phyloP scores from a whole-genome alignment of 768 basidiomycete genomes.

The Nidularia pulvinata region DNA sequence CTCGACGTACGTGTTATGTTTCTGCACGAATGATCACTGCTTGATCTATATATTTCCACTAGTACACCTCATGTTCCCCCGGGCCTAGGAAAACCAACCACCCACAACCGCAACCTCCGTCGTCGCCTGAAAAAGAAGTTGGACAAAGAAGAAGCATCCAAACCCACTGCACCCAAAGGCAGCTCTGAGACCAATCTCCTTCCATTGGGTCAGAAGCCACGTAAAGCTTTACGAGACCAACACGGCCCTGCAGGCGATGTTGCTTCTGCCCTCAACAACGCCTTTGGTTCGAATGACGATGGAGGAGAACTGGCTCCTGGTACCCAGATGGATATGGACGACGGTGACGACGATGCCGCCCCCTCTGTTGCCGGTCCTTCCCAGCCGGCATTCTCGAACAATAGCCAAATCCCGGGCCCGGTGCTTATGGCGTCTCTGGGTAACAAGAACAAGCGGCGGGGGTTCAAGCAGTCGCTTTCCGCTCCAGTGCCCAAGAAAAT shows the following conservation, averaged over 20 bases:
- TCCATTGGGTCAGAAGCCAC: slow-evolving; percentile 30
- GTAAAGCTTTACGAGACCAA: background rate
- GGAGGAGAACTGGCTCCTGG: background rate
- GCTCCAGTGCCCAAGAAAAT: slow-evolving; percentile 47
- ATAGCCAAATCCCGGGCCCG: slow-evolving; percentile 5
- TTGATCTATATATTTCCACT: too few relatives aligned
- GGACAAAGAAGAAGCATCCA: slow-evolving; percentile 11
- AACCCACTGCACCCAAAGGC: slow-evolving; percentile 16
- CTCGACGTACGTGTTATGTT: background rate
- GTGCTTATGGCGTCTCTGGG: slow-evolving; percentile 54
- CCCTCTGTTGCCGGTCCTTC: too few relatives aligned
- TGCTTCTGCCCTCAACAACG: background rate
- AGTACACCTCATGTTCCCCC: too few relatives aligned
- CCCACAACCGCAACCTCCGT: slow-evolving; percentile 58
- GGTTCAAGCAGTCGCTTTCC: slow-evolving; percentile 54
- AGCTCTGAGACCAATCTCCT: slow-evolving; percentile 41
- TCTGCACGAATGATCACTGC: too few relatives aligned
- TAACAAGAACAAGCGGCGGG: slow-evolving; percentile 78
- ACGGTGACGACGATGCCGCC: too few relatives aligned
- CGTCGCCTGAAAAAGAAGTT: slow-evolving; percentile 42
- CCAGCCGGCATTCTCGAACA: background rate
- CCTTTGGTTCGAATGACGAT: background rate
- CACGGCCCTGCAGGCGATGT: slow-evolving; percentile 1
- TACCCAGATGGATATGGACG: background rate
- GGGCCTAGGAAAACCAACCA: slow-evolving; percentile 57